Percentiles rank a stretch among this genome's conserved stretches.
These are phyloP conservation scores for Alternaria sp. DNA, from an alignment of 2,329 filamentous ascomycete species.

Conservation along the genomic window DNA sequence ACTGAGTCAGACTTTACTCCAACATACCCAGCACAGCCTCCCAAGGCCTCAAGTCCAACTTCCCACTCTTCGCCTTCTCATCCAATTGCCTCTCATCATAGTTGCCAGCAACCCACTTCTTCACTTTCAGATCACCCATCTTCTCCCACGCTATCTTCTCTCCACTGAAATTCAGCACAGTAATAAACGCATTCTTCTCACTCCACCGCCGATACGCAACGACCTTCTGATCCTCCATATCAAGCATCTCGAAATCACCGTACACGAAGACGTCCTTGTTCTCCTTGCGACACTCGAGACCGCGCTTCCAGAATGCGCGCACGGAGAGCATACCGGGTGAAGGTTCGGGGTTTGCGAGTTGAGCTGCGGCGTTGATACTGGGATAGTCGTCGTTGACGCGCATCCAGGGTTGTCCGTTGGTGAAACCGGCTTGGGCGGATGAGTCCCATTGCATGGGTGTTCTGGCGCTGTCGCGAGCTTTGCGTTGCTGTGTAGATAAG, in stretches of 20 bases:
- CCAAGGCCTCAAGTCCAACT: conserved; percentile 42
- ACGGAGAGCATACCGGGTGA: conserved; percentile 53
- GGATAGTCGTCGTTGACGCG: conserved; percentile 62
- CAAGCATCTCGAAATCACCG: conserved; percentile 63
- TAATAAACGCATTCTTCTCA: conserved; percentile 32
- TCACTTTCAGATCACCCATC: conserved; percentile 32
- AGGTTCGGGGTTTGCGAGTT: conserved; percentile 47
- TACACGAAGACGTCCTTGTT: conserved; percentile 67
- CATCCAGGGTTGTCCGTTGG: conserved; percentile 65
- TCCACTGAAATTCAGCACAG: conserved; percentile 44
- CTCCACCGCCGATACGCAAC: conserved; percentile 44
- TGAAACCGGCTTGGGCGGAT: conserved; percentile 66
- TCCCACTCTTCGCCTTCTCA: conserved; percentile 19
- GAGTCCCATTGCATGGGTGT: conserved; percentile 72
- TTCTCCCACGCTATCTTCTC: conserved; percentile 37
- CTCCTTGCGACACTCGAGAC: conserved; percentile 62
- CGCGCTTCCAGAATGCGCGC: conserved; percentile 66
- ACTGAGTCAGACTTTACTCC: background rate
- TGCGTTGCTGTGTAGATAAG: conserved; percentile 48
- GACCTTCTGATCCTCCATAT: conserved; percentile 49
- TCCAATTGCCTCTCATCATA: conserved; percentile 39
- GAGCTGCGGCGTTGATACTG: conserved; percentile 63
- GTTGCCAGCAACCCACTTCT: conserved; percentile 47
- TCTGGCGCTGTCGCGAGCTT: conserved; percentile 70
- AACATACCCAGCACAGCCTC: conserved; percentile 42